Evolutionary conservation across 1,284 basidiomycete species (phyloP), one percentile per base, ranked within the genome.

Genomic region (Omphalotus olearius): DNA sequence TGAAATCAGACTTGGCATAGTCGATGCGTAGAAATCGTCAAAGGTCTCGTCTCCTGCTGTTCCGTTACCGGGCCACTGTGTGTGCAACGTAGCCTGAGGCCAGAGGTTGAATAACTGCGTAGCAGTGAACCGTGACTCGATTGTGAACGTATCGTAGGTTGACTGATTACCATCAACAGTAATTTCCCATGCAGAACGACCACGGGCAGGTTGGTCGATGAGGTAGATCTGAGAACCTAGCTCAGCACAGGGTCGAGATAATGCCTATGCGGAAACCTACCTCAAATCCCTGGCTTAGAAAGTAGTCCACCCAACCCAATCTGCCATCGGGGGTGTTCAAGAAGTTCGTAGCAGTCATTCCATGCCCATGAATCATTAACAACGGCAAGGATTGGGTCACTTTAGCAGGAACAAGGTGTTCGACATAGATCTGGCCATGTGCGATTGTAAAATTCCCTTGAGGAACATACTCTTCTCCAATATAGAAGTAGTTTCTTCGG

Each of bases 21-120:
- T 68, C 0, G 74, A 73, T 2, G 69, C 67, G 51, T 69, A 79
- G 53, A 77, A 75, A 17, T 64, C 62, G 44, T 78, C 69, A 45
- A 78, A 79, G 13, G 61, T 59, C 0, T 67, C 61, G 53, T 79
- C 78, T 7, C 77, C 76, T 18, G 63, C 59, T 26, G 64, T 69
- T 35, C 76, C 76, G 47, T 68, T 72, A 18, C 78, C 76, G 1
- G 75, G 75, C 76, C 76, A 79, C 50, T 78, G 74, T 0, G 74
- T 79, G 50, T 77, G 76, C 30, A 76, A 58, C 2, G 58, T 55
- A 6, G 78, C 71, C 57, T 75, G 69, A 1, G 76, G 70, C 76
- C 76, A 79, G 14, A 76, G 59, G 17, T 66, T 61, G 55, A 69
- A 69, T 2, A 50, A 47, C 56, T 69, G 57, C 1, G 70, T 64